Conservation (phyloP, 2,329 filamentous ascomycete genomes). For the Zymoseptoria brevis region DNA sequence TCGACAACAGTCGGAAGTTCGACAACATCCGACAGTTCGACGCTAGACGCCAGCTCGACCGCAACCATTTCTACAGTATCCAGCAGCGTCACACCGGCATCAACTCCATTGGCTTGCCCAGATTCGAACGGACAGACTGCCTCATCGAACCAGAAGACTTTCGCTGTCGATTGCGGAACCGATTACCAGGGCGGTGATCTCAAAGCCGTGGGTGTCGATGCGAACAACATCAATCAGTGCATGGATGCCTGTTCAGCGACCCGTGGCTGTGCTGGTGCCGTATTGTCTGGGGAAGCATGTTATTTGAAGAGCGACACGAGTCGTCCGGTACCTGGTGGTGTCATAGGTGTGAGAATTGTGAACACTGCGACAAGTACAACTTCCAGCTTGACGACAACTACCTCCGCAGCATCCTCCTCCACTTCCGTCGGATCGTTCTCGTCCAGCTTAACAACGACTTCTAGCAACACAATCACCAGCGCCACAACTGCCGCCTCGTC, state of each 20-base stretch:
- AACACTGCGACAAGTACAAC: slow-evolving; percentile 7
- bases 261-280: slow-evolving; percentile 27
- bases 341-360: slow-evolving; percentile 25
- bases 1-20: slow-evolving; percentile 5
- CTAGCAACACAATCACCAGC: not conserved
- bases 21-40: not conserved
- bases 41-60: slow-evolving; percentile 5
- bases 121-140: slow-evolving; percentile 19
- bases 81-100: slow-evolving; percentile 9
- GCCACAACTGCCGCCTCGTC: slow-evolving; percentile 1
- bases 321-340: slow-evolving; percentile 7
- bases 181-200: slow-evolving; percentile 24
- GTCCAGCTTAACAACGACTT: not conserved
- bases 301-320: slow-evolving; percentile 27
- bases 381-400: slow-evolving; percentile 8
- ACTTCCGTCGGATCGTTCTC: not conserved
- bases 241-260: slow-evolving; percentile 27
- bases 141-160: slow-evolving; percentile 21
- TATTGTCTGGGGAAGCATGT: slow-evolving; percentile 25
- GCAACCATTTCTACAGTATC: slow-evolving; percentile 8
- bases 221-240: slow-evolving; percentile 20
- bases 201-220: slow-evolving; percentile 14
- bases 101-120: slow-evolving; percentile 20
- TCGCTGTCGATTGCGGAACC: slow-evolving; percentile 21
- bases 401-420: slow-evolving; percentile 1